Conservation (phyloP, 2,329 filamentous ascomycete species). For the Davidsoniella neocaledoniae region DNA sequence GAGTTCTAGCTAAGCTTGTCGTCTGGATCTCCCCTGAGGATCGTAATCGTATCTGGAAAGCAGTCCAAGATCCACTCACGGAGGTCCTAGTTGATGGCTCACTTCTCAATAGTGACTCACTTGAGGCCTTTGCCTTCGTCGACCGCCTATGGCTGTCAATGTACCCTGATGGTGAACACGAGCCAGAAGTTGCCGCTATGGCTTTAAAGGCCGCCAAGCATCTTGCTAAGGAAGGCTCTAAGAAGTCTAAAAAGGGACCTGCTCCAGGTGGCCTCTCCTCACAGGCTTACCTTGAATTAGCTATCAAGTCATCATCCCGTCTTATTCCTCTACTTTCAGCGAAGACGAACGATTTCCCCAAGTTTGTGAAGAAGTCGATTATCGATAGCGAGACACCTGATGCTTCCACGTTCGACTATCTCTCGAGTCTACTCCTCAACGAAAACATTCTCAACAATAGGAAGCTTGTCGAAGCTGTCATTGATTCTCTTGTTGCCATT, state of each 20-base stretch:
- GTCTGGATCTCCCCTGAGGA: constrained; percentile 21
- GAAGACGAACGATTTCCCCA: constrained; percentile 10
- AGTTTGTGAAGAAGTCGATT: constrained; percentile 9
- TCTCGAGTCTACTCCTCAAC: constrained; percentile 10
- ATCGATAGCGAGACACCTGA: constrained; percentile 4
- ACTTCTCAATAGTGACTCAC: constrained; percentile 21
- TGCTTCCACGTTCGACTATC: constrained; percentile 4
- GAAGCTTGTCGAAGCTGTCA: constrained; percentile 10
- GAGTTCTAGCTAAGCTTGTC: constrained; percentile 22
- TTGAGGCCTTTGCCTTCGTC: constrained; percentile 26
- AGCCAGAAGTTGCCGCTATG: constrained; percentile 19
- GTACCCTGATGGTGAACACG: constrained; percentile 21
- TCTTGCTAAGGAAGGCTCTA: constrained; percentile 18
- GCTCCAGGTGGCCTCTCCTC: neutral
- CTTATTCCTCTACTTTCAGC: constrained; percentile 11
- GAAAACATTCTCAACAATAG: constrained; percentile 14
- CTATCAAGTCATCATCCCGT: constrained; percentile 7
- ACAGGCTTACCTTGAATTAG: constrained; percentile 10
- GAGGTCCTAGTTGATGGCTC: constrained; percentile 20
- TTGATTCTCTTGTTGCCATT: constrained; percentile 10
- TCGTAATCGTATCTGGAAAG: constrained; percentile 20
- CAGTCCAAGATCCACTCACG: constrained; percentile 19
- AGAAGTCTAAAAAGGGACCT: constrained; percentile 10
- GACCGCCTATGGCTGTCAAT: constrained; percentile 23
- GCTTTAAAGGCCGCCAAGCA: constrained; percentile 21